Evolutionary conservation across 352 stramenopile species (phyloP).

Genomic region (Phytophthora vignae): DNA sequence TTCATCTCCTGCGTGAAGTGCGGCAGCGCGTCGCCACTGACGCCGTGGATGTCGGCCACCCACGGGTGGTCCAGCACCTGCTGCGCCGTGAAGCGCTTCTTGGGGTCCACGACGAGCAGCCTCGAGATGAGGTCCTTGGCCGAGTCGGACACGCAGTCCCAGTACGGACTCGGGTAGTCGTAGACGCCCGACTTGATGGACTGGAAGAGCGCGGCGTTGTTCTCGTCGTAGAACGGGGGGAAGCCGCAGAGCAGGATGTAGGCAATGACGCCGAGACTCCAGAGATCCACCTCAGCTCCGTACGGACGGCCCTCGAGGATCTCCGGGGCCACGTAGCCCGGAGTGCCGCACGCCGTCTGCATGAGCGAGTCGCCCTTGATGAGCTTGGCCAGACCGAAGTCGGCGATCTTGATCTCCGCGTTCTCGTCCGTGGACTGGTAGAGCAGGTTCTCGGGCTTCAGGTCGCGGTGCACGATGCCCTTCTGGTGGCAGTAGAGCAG

Average conservation of each 20-base stretch:
- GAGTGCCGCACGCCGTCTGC: conserved; percentile 96
- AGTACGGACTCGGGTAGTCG: conserved; percentile 95
- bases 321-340: conserved; percentile 97
- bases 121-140: conserved; percentile 94
- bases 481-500: conserved; percentile 90
- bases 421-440: conserved; percentile 89
- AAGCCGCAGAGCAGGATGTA: conserved; percentile 96
- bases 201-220: conserved; percentile 90
- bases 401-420: conserved; percentile 94
- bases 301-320: conserved; percentile 95
- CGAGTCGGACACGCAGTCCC: conserved; percentile 90
- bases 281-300: conserved; percentile 95
- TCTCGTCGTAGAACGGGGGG: conserved; percentile 96
- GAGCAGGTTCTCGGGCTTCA: conserved; percentile 92
- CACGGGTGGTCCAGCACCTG: conserved; percentile 86
- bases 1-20: conserved; percentile 93
- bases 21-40: conserved; percentile 80
- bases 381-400: conserved; percentile 93
- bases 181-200: conserved; percentile 92
- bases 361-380: conserved; percentile 94
- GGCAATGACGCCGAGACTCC: conserved; percentile 96
- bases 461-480: conserved; percentile 92
- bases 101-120: conserved; percentile 92
- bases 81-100: conserved; percentile 89
- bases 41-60: conserved; percentile 82